Conservation (phyloP, 2,329 filamentous ascomycete genomes). For the Gaeumannomyces sp. region DNA sequence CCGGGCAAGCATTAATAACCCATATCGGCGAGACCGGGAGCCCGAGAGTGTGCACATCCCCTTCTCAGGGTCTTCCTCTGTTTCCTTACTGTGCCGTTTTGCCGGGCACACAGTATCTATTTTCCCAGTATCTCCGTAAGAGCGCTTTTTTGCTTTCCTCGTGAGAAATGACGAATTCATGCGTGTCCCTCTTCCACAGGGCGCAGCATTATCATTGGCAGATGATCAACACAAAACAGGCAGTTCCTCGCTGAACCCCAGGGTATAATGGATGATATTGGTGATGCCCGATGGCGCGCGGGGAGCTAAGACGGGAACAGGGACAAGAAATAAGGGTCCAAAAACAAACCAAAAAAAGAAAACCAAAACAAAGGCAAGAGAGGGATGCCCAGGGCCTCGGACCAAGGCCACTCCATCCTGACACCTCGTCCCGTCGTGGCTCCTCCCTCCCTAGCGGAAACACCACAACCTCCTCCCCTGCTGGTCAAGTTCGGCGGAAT, state of each 20-base stretch:
- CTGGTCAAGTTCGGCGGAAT: not conserved
- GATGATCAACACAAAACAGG: not conserved
- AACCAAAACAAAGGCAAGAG: constrained; percentile 9
- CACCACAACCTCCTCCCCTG: no score
- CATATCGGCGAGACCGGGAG: not conserved
- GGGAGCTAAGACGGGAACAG: not conserved
- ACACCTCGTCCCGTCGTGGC: not conserved
- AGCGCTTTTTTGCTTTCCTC: not conserved
- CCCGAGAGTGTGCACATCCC: not conserved
- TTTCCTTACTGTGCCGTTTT: no score
- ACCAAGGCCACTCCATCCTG: not conserved
- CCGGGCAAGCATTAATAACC: not conserved
- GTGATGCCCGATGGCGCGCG: not conserved
- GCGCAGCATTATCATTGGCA: not conserved
- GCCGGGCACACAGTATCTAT: no score
- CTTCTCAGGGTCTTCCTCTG: not conserved
- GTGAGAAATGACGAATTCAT: constrained; percentile 8
- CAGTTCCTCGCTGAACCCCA: no score
- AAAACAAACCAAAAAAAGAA: constrained; percentile 6
- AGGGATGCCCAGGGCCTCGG: not conserved
- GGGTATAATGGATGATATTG: no score
- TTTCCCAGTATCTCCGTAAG: no score
- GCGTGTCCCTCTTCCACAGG: not conserved
- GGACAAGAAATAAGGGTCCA: not conserved
- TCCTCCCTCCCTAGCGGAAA: not conserved